Evolutionary conservation across 2,329 filamentous ascomycete genomes (phyloP).

Genomic region (Cytospora mali): DNA sequence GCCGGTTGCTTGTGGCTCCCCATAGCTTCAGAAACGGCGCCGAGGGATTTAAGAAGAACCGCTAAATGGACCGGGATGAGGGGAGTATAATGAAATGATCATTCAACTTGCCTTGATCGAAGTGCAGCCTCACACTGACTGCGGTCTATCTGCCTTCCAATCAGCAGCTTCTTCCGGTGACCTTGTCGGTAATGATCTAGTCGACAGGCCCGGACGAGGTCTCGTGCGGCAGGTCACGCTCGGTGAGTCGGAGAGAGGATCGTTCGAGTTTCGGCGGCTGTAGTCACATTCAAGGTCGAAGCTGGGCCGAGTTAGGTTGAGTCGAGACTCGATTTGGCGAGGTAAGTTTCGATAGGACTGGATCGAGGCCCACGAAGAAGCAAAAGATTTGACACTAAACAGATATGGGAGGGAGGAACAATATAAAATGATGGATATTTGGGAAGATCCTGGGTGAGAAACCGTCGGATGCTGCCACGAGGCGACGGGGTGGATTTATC

Average conservation of each 20-base stretch:
- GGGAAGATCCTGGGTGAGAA: neutral
- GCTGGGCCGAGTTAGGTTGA: neutral
- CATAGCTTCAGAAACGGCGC: neutral
- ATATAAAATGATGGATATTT: slow-evolving; percentile 14
- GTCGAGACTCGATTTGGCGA: neutral
- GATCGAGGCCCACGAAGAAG: slow-evolving; percentile 8
- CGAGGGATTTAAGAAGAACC: neutral
- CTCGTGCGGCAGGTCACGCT: neutral
- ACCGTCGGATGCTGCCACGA: slow-evolving; percentile 5
- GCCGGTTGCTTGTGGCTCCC: neutral
- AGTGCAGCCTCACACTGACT: neutral
- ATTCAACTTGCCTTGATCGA: neutral
- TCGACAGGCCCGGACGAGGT: neutral
- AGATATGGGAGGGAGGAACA: neutral
- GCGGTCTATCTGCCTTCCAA: neutral
- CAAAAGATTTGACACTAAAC: neutral
- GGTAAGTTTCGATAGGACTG: slow-evolving; percentile 11
- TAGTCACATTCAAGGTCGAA: slow-evolving; percentile 2
- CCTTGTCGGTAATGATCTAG: neutral
- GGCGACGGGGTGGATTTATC: slow-evolving; percentile 9
- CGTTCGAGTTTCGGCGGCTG: slow-evolving; percentile 4
- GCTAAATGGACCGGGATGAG: neutral
- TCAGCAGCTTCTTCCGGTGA: neutral
- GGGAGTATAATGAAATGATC: neutral
- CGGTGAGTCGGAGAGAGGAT: neutral